Percentiles rank a stretch among this genome's conserved stretches.
Conservation (phyloP, 257 asterid genomes). For the Asclepias syriaca region DNA sequence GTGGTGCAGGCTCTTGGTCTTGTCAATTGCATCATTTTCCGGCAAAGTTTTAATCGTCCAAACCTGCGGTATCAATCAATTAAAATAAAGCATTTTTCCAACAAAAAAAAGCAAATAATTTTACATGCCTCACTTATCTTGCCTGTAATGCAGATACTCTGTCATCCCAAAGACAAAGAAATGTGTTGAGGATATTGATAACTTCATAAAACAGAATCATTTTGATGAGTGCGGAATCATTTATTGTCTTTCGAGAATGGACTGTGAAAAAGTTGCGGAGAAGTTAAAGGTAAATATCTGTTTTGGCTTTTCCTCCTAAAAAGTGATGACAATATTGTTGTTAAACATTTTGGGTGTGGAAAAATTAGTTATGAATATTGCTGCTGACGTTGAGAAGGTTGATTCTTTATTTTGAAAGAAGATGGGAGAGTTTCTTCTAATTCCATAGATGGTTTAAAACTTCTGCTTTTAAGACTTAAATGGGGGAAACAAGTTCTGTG, state of each 20-base stretch:
- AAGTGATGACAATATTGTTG: too few species aligned
- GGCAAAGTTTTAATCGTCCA: conserved; percentile 96
- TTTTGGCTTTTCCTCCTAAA: conserved; percentile 7
- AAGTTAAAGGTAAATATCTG: conserved; percentile 61
- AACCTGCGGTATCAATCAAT: conserved; percentile 57
- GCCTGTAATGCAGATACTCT: conserved; percentile 67
- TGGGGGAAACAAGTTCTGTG: background rate
- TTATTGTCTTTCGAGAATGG: conserved; percentile 94
- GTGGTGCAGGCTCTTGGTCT: conserved; percentile 99
- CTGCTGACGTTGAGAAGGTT: too few species aligned
- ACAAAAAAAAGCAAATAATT: background rate
- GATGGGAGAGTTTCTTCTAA: too few species aligned
- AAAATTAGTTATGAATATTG: too few species aligned
- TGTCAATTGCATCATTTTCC: conserved; percentile 80
- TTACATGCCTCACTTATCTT: conserved; percentile 15
- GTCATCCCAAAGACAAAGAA: conserved; percentile 89
- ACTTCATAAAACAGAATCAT: conserved; percentile 71
- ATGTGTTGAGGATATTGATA: conserved; percentile 78
- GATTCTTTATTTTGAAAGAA: too few species aligned
- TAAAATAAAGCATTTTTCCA: background rate
- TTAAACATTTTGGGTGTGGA: too few species aligned
- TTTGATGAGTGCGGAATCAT: conserved; percentile 92
- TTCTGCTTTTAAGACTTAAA: background rate
- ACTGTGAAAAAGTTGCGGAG: conserved; percentile 91
- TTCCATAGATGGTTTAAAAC: too few species aligned